phyloP scores from a whole-genome alignment of 1,284 basidiomycete genomes.

The Moesziomyces sp. region DNA sequence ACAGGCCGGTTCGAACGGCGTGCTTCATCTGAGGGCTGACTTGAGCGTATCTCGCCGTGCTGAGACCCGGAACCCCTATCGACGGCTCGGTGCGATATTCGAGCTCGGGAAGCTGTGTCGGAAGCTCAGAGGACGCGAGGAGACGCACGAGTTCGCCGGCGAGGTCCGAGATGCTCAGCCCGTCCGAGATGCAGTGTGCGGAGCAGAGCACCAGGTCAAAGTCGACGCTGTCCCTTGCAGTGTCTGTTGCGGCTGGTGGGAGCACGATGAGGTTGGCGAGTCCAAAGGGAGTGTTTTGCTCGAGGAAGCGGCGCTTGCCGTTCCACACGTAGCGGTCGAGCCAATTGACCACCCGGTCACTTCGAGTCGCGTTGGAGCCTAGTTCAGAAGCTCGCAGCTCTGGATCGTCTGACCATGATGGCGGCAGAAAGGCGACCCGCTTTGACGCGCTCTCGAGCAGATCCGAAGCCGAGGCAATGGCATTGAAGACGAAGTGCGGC shows the following conservation, averaged over 20 bases:
- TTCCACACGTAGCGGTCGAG: constrained; percentile 44
- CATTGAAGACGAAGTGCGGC: constrained; percentile 41
- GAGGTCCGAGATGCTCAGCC: constrained; percentile 36
- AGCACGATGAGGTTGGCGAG: constrained; percentile 30
- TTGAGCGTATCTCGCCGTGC: constrained; percentile 4
- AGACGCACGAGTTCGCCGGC: constrained; percentile 29
- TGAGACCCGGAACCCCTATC: constrained; percentile 6
- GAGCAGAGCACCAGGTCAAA: constrained; percentile 39
- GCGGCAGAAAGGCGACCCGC: constrained; percentile 12
- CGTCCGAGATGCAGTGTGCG: constrained; percentile 44
- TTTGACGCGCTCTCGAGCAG: constrained; percentile 25
- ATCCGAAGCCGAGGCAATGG: constrained; percentile 15
- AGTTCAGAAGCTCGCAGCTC: neutral
- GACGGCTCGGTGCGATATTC: neutral
- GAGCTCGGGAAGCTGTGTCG: constrained; percentile 10
- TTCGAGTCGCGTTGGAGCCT: neutral
- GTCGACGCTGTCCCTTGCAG: constrained; percentile 1
- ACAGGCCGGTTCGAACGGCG: constrained; percentile 12
- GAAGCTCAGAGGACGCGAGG: constrained; percentile 24
- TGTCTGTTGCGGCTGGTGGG: constrained; percentile 11
- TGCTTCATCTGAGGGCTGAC: constrained; percentile 15
- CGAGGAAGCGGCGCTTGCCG: constrained; percentile 34
- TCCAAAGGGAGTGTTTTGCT: constrained; percentile 23
- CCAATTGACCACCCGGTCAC: constrained; percentile 21
- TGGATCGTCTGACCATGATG: constrained; percentile 15